Conservation (phyloP, 148 eudicot genomes). For the Rhododendron ovatum region DNA sequence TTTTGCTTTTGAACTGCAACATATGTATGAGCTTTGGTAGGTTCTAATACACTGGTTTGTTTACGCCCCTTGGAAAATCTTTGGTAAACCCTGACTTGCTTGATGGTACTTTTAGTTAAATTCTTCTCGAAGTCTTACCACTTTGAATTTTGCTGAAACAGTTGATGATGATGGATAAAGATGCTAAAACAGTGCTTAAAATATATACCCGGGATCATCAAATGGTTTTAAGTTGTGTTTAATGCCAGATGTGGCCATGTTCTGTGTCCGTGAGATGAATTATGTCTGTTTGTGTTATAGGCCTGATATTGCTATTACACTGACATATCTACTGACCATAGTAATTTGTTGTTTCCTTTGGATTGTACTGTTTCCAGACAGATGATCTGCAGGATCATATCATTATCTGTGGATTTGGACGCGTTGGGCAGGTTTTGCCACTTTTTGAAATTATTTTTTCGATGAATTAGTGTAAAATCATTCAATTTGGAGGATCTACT, state of each 20-base stretch:
- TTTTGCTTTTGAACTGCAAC: background rate
- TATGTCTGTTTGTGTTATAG: background rate
- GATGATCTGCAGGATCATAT: slow-evolving; percentile 99
- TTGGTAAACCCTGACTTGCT: background rate
- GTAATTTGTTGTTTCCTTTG: slow-evolving; percentile 6
- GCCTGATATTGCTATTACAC: background rate
- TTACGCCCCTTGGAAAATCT: background rate
- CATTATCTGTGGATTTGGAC: slow-evolving; percentile 96
- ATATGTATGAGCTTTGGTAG: background rate
- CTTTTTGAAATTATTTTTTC: background rate
- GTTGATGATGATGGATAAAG: background rate
- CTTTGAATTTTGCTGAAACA: background rate
- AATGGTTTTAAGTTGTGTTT: background rate
- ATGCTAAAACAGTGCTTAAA: background rate
- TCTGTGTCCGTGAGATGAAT: background rate
- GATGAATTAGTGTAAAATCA: background rate
- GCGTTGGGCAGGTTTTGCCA: slow-evolving; percentile 84
- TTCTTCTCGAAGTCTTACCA: background rate
- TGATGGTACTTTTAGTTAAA: background rate
- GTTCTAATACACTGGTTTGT: background rate
- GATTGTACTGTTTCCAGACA: slow-evolving; percentile 49
- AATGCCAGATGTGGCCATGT: background rate
- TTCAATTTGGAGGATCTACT: background rate
- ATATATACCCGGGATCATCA: background rate
- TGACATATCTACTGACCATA: background rate